These are phyloP conservation scores for Phytopythium sindhum DNA, from an alignment of 352 stramenopile genomes.

Conservation along the genomic window DNA sequence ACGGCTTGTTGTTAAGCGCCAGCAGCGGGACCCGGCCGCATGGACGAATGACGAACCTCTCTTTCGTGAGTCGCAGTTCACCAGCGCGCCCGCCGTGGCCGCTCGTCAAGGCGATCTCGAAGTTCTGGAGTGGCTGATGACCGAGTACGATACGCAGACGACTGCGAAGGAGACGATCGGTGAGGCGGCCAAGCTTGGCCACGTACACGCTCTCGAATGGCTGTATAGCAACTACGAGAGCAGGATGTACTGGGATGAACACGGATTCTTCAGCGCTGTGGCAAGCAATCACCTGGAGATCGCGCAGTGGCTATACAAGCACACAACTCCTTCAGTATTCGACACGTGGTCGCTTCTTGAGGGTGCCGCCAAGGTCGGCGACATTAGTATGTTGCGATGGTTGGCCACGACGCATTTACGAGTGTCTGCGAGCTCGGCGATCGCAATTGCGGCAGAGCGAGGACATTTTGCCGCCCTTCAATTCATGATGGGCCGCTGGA, in stretches of 20 bases:
- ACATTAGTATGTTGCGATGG: conserved; percentile 35
- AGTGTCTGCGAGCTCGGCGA: no score
- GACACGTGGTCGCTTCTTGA: conserved; percentile 15
- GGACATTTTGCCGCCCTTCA: conserved; percentile 35
- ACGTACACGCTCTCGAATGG: conserved; percentile 23
- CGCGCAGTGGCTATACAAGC: background rate
- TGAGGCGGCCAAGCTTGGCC: conserved; percentile 19
- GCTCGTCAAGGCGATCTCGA: conserved; percentile 17
- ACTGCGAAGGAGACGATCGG: conserved; percentile 17
- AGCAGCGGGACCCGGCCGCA: background rate
- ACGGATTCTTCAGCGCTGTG: conserved; percentile 12
- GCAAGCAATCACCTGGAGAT: conserved; percentile 15
- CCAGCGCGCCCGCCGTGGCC: background rate
- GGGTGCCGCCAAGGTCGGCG: conserved; percentile 25
- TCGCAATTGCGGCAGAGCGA: conserved; percentile 29
- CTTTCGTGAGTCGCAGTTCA: conserved; percentile 5
- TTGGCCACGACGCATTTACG: conserved; percentile 24
- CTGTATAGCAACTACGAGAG: conserved; percentile 7
- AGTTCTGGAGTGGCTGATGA: conserved; percentile 20
- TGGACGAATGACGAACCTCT: conserved; percentile 6
- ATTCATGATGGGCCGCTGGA: conserved; percentile 32
- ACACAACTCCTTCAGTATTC: no score
- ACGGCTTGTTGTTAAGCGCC: conserved; percentile 8
- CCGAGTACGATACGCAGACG: conserved; percentile 17
- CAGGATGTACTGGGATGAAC: conserved; percentile 4